Conservation (phyloP, 805 yeast genomes). For the Lipomyces starkeyi region DNA sequence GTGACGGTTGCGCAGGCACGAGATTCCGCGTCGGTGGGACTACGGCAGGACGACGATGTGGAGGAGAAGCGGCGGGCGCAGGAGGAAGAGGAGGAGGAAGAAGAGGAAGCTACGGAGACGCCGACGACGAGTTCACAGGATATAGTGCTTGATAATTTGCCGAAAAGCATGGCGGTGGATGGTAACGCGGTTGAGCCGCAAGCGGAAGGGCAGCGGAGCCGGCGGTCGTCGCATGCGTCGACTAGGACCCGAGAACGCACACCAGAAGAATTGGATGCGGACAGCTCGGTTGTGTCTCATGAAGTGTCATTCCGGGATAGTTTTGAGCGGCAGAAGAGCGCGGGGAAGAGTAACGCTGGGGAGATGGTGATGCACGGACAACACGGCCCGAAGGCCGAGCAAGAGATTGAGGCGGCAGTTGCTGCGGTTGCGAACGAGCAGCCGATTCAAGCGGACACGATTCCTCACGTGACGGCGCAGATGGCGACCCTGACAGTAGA, state of each 20-base stretch:
- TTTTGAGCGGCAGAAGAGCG: constrained; percentile 10
- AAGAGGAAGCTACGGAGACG: constrained; percentile 1
- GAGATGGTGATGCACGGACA: constrained; percentile 11
- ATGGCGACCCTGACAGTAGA: constrained; percentile 13
- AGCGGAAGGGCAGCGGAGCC: constrained; percentile 1
- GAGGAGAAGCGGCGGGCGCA: constrained; percentile 16
- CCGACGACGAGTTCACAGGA: constrained; percentile 18
- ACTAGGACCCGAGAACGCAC: not conserved
- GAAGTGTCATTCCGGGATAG: constrained; percentile 18
- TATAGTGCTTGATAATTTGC: constrained; percentile 5
- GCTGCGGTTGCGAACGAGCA: constrained; percentile 15
- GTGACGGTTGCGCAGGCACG: constrained; percentile 11
- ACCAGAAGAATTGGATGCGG: constrained; percentile 9
- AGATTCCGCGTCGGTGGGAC: constrained; percentile 17
- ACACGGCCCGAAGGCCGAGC: not conserved
- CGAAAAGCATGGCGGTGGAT: not conserved
- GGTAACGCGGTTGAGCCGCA: not conserved
- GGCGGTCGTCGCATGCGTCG: constrained; percentile 1
- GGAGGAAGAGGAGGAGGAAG: constrained; percentile 18
- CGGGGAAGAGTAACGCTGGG: not conserved
- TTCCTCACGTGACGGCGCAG: not conserved
- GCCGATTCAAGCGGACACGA: constrained; percentile 3
- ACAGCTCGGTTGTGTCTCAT: constrained; percentile 15
- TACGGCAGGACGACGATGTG: constrained; percentile 19
- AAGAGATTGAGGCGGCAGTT: constrained; percentile 9